Percentiles rank a stretch among this genome's conserved stretches.
Evolutionary conservation across 345 rosid species (phyloP).

Genomic region (Eucalyptus globulus): DNA sequence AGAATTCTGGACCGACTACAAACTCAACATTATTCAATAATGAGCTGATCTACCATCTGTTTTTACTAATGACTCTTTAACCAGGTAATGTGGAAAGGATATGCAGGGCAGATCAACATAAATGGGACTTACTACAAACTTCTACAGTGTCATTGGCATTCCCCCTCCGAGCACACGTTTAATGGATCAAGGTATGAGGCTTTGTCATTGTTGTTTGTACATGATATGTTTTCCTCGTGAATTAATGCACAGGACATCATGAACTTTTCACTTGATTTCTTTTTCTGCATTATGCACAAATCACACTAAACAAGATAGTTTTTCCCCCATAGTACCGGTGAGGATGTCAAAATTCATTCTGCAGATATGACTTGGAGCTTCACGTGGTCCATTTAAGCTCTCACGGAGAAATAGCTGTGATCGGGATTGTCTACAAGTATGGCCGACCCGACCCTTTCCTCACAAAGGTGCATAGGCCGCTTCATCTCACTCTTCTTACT

Average conservation of each 20-base stretch:
- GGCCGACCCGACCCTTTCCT: constrained; percentile 52
- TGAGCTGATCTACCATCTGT: background rate
- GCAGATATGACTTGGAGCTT: constrained; percentile 42
- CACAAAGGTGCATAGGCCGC: constrained; percentile 15
- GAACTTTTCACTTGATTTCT: background rate
- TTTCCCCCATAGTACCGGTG: background rate
- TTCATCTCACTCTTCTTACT: background rate
- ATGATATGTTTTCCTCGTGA: background rate
- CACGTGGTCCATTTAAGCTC: constrained; percentile 46
- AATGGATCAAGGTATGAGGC: constrained; percentile 34
- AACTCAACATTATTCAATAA: background rate
- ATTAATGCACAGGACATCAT: background rate
- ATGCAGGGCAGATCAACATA: constrained; percentile 49
- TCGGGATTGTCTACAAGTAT: constrained; percentile 36
- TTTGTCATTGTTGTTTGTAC: background rate
- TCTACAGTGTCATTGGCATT: constrained; percentile 60
- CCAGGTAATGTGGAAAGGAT: constrained; percentile 60
- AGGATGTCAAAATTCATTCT: background rate
- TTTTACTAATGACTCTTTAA: background rate
- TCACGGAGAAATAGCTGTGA: constrained; percentile 21
- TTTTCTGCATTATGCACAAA: background rate
- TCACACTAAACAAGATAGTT: background rate
- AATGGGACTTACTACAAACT: constrained; percentile 30
- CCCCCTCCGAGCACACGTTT: constrained; percentile 58
- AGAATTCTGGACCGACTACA: background rate